These are phyloP conservation scores for Fusarium sacchari DNA, from an alignment of 2,329 filamentous ascomycete genomes.

Conservation along the genomic window DNA sequence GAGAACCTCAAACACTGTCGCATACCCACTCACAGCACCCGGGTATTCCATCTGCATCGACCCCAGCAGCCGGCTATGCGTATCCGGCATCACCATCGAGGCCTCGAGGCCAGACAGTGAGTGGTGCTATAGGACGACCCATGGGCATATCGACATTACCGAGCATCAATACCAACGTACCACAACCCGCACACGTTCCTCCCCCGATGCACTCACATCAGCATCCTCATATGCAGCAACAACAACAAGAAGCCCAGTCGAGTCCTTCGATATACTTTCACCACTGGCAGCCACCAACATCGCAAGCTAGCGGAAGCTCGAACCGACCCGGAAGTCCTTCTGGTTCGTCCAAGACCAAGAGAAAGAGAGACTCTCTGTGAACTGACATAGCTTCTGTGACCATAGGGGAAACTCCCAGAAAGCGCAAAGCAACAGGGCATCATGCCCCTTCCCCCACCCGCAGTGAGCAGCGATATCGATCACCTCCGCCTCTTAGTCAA, in stretches of 20 bases:
- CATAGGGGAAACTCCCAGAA: constrained; percentile 81
- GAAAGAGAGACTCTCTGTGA: constrained; percentile 56
- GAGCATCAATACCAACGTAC: constrained; percentile 58
- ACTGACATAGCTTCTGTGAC: constrained; percentile 53
- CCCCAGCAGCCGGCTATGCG: constrained; percentile 54
- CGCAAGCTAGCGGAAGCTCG: constrained; percentile 67
- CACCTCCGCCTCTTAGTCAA: constrained; percentile 47
- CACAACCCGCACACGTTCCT: constrained; percentile 46
- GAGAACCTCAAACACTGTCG: constrained; percentile 59
- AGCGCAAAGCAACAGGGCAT: constrained; percentile 77
- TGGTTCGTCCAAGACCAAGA: constrained; percentile 72
- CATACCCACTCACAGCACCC: constrained; percentile 56
- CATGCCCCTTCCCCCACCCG: constrained; percentile 42
- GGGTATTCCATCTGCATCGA: constrained; percentile 47
- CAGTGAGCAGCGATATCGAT: constrained; percentile 47
- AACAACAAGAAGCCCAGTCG: constrained; percentile 63
- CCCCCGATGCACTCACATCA: constrained; percentile 53
- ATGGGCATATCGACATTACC: constrained; percentile 53
- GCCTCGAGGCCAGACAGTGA: constrained; percentile 61
- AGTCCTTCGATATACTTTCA: constrained; percentile 89
- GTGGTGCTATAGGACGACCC: constrained; percentile 52
- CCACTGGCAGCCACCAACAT: constrained; percentile 86
- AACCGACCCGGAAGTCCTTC: constrained; percentile 79
- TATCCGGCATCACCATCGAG: constrained; percentile 63
- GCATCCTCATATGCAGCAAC: constrained; percentile 63